Percentiles rank a stretch among this genome's conserved stretches.
These are phyloP conservation scores for Hansenula sp. DNA, from an alignment of 1,139 yeast species.

Conservation along the genomic window DNA sequence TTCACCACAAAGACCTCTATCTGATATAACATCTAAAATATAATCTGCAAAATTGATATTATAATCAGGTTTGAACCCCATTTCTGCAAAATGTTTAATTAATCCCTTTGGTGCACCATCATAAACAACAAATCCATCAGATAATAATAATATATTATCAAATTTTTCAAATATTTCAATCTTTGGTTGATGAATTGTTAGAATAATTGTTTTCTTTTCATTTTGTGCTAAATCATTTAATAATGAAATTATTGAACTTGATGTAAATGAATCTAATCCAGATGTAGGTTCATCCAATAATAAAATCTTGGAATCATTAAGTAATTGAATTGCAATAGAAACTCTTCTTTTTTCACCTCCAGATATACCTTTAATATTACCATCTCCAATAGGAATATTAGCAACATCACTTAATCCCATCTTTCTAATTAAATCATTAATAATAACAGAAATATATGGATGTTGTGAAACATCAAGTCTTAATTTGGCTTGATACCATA, in stretches of 20 bases:
- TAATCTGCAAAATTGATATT: conserved; percentile 64
- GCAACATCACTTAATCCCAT: conserved; percentile 78
- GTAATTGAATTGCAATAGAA: conserved; percentile 71
- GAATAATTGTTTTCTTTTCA: conserved; percentile 64
- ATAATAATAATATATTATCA: conserved; percentile 63
- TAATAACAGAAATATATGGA: conserved; percentile 30
- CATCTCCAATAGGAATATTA: conserved; percentile 69
- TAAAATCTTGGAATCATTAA: conserved; percentile 66
- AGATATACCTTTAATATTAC: conserved; percentile 66
- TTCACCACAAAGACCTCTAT: conserved; percentile 2
- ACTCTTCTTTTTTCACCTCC: conserved; percentile 85
- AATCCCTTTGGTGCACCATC: conserved; percentile 43
- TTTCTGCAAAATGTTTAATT: conserved; percentile 35
- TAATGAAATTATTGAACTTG: conserved; percentile 62
- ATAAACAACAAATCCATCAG: conserved; percentile 66
- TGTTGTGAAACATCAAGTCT: conserved; percentile 39
- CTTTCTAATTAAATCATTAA: conserved; percentile 55
- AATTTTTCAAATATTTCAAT: conserved; percentile 57
- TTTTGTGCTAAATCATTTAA: conserved; percentile 50
- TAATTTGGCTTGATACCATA: conserved; percentile 64
- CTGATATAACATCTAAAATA: conserved; percentile 60
- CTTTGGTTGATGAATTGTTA: conserved; percentile 85
- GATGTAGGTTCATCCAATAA: conserved; percentile 84
- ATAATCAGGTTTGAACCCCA: conserved; percentile 48
- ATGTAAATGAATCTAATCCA: conserved; percentile 80